Base-by-base conservation (phyloP, 768 basidiomycete species). In the Pleurotus giganteus region DNA sequence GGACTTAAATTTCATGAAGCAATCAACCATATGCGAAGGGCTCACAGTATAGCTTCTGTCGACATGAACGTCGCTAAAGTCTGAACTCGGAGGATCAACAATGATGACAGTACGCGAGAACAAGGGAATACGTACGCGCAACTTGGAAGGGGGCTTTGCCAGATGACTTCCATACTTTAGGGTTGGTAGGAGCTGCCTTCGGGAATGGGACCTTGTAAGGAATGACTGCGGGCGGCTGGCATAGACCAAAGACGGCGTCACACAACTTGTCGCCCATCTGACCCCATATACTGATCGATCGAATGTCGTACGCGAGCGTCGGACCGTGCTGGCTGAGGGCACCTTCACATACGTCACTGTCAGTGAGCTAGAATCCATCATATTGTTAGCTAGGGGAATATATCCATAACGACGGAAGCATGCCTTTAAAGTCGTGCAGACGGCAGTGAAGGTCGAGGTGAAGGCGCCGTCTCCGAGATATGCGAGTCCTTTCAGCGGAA, bases 41-140 rank as follows among this genome's bases (percentile, higher is more conserved):
- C 76, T 52, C 58, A 83, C 82, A 19, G 71, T 67, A 60, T 85
- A 85, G 5, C 73, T 60, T 27, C 82, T 69, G 60, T 85, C 85
- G 31, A 86, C 79, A 59, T 86, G 85, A 4, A 79, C 78, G 61
- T 85, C 85, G 60, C 80, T 82, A 63, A 86, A 77, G 61, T 86
- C 49, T 51, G 13, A 13, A n/a, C n/a, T 19, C 24, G 43, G 2
- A 45, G 15, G 32, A 34, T 34, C 32, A 15, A 15, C 32, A 15
- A 8, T 34, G 32, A 34, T 15, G 32, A 34, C 32, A 34, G 15
- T 34, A 34, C 32, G 32, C n/a, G n/a, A n/a, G n/a, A n/a, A n/a
- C 32, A 26, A 15, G 5, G 24, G 26, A 21, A 21, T 6, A 47
- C 47, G 4, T 24, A 51, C 49, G 85, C 0, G 77, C 76, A 5